phyloP scores from a whole-genome alignment of 2,329 filamentous ascomycete genomes.

The Aspergillus neotritici region DNA sequence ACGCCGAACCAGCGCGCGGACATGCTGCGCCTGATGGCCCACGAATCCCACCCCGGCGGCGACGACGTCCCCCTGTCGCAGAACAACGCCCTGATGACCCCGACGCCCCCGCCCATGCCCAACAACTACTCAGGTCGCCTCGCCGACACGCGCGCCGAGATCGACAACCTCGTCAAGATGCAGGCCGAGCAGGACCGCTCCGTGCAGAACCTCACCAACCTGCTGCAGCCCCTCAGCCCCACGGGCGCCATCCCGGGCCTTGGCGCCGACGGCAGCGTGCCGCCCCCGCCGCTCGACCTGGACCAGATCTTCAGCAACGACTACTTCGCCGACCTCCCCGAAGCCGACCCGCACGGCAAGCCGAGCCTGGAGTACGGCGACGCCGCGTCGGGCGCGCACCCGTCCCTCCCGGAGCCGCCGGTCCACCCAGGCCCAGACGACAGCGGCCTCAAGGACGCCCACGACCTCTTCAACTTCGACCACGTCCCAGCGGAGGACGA shows the following conservation, averaged over 20 bases:
- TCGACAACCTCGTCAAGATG: slow-evolving; percentile 72
- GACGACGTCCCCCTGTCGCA: slow-evolving; percentile 31
- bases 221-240: slow-evolving; percentile 74
- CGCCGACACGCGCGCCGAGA: slow-evolving; percentile 63
- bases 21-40: slow-evolving; percentile 44
- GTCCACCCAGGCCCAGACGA: slow-evolving; percentile 18
- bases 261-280: slow-evolving; percentile 36
- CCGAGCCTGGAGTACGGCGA: slow-evolving; percentile 21
- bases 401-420: slow-evolving; percentile 14
- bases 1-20: slow-evolving; percentile 44
- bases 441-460: slow-evolving; percentile 24
- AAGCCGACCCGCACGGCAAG: slow-evolving; percentile 25
- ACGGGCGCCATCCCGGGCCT: slow-evolving; percentile 72
- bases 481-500: slow-evolving; percentile 31
- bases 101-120: slow-evolving; percentile 51
- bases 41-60: slow-evolving; percentile 41
- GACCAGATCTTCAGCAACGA: slow-evolving; percentile 55
- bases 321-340: slow-evolving; percentile 46
- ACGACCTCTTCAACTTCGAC: slow-evolving; percentile 41
- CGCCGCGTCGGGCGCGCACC: slow-evolving; percentile 12
- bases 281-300: slow-evolving; percentile 47
- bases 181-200: slow-evolving; percentile 73
- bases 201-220: slow-evolving; percentile 66
- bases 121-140: slow-evolving; percentile 46
- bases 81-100: slow-evolving; percentile 55